phyloP scores from a whole-genome alignment of 306 rosid genomes.

The Datisca glomerata region DNA sequence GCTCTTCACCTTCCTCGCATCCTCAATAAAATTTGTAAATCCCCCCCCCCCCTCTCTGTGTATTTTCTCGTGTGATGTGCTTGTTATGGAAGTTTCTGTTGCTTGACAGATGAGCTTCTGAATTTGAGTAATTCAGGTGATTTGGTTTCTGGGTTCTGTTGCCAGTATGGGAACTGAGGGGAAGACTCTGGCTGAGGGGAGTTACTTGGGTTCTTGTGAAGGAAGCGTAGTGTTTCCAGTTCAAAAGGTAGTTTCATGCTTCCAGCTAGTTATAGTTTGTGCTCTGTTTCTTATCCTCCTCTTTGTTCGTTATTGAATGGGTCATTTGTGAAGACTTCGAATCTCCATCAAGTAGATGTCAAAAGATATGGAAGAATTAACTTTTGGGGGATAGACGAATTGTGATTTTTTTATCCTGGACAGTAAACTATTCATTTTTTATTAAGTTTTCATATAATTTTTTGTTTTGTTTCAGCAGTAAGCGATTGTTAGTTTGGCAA shows the following conservation, averaged over 20 bases:
- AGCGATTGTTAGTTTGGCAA: no score
- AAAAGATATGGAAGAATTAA: no score
- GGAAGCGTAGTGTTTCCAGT: conserved; percentile 24
- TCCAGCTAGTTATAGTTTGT: neutral
- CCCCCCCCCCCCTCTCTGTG: conserved; percentile 4
- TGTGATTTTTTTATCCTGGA: no score
- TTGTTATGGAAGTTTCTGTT: no score
- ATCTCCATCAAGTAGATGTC: no score
- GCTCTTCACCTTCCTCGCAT: neutral
- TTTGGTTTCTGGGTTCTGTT: conserved; percentile 13
- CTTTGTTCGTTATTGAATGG: neutral
- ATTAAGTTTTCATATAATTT: no score
- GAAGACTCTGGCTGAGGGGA: conserved; percentile 21
- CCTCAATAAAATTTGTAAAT: neutral
- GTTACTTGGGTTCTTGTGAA: conserved; percentile 17
- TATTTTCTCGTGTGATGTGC: neutral
- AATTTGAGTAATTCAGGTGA: neutral
- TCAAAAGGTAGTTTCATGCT: conserved; percentile 31
- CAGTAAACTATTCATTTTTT: no score
- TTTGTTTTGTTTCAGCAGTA: no score
- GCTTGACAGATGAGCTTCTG: no score
- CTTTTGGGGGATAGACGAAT: no score
- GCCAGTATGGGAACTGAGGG: conserved; percentile 35
- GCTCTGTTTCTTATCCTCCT: neutral
- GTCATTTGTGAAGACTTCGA: neutral